Conservation (phyloP, 208 protist species). For the Zelonia costaricensis region DNA sequence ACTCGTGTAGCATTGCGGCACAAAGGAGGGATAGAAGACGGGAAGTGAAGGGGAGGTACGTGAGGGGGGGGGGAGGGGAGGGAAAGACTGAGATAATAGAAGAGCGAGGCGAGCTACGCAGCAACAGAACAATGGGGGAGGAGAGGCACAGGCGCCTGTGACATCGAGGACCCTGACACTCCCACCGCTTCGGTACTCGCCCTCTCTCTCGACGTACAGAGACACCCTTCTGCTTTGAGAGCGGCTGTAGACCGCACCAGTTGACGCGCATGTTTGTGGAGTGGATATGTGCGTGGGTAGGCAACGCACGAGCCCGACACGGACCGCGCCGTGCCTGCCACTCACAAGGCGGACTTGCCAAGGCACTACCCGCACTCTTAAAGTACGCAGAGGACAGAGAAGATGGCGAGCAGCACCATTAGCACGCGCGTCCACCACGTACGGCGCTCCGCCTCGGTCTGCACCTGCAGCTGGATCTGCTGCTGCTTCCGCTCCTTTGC, state of each 20-base stretch:
- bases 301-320: not conserved
- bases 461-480: slow-evolving; percentile 25
- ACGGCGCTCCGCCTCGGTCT: slow-evolving; percentile 43
- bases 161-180: not conserved
- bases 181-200: too few relatives aligned
- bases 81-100: not conserved
- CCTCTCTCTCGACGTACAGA: too few relatives aligned
- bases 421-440: slow-evolving; percentile 70
- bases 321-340: too few relatives aligned
- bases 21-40: too few relatives aligned
- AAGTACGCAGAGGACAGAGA: slow-evolving; percentile 68
- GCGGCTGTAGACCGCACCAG: not conserved
- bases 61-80: not conserved
- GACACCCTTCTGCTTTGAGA: too few relatives aligned
- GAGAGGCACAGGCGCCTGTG: too few relatives aligned
- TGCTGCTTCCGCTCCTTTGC: slow-evolving; percentile 38
- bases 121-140: too few relatives aligned
- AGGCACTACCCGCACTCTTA: too few relatives aligned
- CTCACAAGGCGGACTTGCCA: too few relatives aligned
- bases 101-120: too few relatives aligned
- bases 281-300: not conserved
- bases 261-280: not conserved
- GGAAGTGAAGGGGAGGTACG: not conserved
- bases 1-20: not conserved
- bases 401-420: slow-evolving; percentile 61